Conservation (phyloP, 2,329 filamentous ascomycete genomes). For the Rutstroemia sp. region DNA sequence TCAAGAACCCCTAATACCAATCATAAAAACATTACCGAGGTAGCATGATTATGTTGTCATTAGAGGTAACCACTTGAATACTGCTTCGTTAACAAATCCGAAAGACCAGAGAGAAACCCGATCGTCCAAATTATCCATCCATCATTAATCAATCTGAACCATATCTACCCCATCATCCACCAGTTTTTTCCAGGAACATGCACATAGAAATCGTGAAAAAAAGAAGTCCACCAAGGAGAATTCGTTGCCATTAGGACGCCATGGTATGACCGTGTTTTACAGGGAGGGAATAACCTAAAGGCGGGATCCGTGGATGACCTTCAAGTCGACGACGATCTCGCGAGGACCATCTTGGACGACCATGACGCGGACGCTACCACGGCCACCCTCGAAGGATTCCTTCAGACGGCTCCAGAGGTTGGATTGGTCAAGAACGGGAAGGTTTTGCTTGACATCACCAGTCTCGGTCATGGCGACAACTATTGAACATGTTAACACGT, state of each 20-base stretch:
- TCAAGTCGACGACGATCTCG: conserved; percentile 97
- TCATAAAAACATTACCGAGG: conserved; percentile 3
- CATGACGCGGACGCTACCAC: conserved; percentile 87
- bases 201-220: conserved; percentile 9
- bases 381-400: conserved; percentile 81
- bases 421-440: conserved; percentile 93
- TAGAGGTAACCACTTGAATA: conserved; percentile 2
- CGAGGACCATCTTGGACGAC: conserved; percentile 90
- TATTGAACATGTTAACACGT: conserved; percentile 17
- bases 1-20: conserved; percentile 6
- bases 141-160: conserved; percentile 14
- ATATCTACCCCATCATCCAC: conserved; percentile 12
- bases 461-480: conserved; percentile 98
- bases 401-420: conserved; percentile 74
- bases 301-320: conserved; percentile 81
- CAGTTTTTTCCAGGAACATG: conserved; percentile 8
- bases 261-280: conserved; percentile 1
- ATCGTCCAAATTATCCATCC: conserved; percentile 10
- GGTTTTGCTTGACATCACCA: conserved; percentile 90
- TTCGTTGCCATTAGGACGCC: conserved; percentile 3
- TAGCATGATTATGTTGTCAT: neutral
- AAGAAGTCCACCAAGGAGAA: neutral
- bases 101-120: conserved; percentile 6
- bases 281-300: conserved; percentile 34
- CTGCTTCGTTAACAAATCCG: conserved; percentile 5